These are phyloP conservation scores for Bassia scoparia DNA, from an alignment of 148 eudicot genomes.

Conservation along the genomic window DNA sequence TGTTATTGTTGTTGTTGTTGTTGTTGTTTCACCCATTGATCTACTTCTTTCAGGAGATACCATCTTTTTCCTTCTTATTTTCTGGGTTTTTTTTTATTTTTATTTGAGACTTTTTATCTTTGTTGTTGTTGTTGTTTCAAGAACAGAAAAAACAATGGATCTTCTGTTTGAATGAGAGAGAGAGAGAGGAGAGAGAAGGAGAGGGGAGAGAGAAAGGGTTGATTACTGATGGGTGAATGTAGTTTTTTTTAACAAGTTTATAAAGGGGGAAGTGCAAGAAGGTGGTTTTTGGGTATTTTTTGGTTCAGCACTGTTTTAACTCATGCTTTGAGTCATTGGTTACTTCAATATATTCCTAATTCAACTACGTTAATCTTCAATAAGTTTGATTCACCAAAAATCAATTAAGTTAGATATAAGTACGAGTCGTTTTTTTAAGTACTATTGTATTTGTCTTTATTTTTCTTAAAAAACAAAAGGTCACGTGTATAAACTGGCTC, in stretches of 20 bases:
- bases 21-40: constrained; percentile 19
- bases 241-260: constrained; percentile 11
- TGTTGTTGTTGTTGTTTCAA: background rate
- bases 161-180: background rate
- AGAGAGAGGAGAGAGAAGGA: background rate
- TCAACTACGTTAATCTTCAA: too few species aligned
- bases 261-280: constrained; percentile 1
- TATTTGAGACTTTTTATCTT: background rate
- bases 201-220: background rate
- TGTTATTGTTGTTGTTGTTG: background rate
- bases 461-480: background rate
- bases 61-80: constrained; percentile 30
- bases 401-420: too few species aligned
- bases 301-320: background rate
- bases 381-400: too few species aligned
- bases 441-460: too few species aligned
- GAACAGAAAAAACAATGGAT: background rate
- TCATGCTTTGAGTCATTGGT: background rate
- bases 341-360: too few species aligned
- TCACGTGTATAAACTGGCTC: background rate
- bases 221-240: constrained; percentile 14
- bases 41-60: constrained; percentile 49
- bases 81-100: background rate
- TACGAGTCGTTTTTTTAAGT: too few species aligned
- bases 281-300: constrained; percentile 18